phyloP scores from a whole-genome alignment of 169 alveolate species.

The Eimeria necatrix region DNA sequence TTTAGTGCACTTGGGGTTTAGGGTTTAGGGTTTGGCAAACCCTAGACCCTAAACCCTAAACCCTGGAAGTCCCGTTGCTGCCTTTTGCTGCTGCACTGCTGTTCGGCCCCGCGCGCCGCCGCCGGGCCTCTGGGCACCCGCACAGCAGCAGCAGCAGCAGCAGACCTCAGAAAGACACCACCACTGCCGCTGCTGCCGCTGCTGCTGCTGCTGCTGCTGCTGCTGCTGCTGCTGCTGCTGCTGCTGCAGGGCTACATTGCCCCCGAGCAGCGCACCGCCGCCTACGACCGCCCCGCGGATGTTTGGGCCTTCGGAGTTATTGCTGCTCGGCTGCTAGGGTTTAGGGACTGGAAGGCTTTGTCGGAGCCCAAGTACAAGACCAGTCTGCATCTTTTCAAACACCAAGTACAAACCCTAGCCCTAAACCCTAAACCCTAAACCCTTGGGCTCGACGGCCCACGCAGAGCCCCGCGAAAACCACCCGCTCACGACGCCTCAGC shows the following conservation, averaged over 20 bases:
- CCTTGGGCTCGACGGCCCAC: background rate
- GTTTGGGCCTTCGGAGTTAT: slow-evolving; percentile 83
- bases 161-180: too few relatives aligned
- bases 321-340: slow-evolving; percentile 75
- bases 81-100: background rate
- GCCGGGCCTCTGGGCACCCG: too few relatives aligned
- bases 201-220: slow-evolving; percentile 1
- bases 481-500: background rate
- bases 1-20: background rate
- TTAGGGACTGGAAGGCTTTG: slow-evolving; percentile 46
- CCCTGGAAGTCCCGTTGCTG: too few relatives aligned
- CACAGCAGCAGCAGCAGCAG: too few relatives aligned
- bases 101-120: background rate
- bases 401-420: slow-evolving; percentile 34
- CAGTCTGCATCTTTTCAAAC: background rate
- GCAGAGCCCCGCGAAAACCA: background rate
- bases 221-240: background rate
- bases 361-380: slow-evolving; percentile 42
- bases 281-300: slow-evolving; percentile 82
- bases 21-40: background rate
- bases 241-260: slow-evolving; percentile 79
- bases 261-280: slow-evolving; percentile 81
- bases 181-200: background rate
- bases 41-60: too few relatives aligned
- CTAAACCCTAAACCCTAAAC: slow-evolving; percentile 24